Evolutionary conservation across 495 filamentous ascomycete genomes (phyloP), one percentile per base, ranked within the genome.

Genomic region (Lasiosphaeriaceae sp.): DNA sequence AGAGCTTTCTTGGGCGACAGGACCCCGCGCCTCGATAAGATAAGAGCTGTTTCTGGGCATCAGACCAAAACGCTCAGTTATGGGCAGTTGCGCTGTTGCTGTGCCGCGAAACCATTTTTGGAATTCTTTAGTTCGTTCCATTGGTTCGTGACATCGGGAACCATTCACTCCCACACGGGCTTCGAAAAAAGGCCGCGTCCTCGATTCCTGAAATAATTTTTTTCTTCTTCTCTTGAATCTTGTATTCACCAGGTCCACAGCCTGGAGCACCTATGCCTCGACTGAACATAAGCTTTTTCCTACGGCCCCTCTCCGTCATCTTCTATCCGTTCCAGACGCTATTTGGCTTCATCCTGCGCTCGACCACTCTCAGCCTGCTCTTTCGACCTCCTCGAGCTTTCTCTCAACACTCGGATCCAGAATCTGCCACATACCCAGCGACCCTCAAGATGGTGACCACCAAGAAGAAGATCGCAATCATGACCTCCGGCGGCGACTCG

Each of bases 401-500:
- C 35, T 5, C 46, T 4, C 39, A 43, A 17, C 21, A 17, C 43
- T 48, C 19, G 16, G 39, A 24, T 46, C 49, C 48, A 23, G 23
- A 47, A 20, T 47, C 35, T 20, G 46, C 34, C 3, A 39, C 37
- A 8, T 35, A 37, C 8, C 22, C 50, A 49, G 48, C 48, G 23
- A 16, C 61, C 24, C 19, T 47, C 52, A 70, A 52, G 24, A 78
- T 77, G 77, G 64, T 65, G 23, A 56, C 65, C 16, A 59, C 60
- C 58, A 86, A 85, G 68, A 91, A 93, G 76, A 85, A 87, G 61
- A 95, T 99, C 66, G 95, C 84, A 48, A 87, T 97, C 57, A 90
- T 99, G 87, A 99, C 95, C 58, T 94, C 89, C 58, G 95, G 95
- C 60, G 95, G 95, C 63, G 95, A 99, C 78, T 90, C 93, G 39